phyloP scores from a whole-genome alignment of 805 yeast genomes.

The Starmerella kuoi region DNA sequence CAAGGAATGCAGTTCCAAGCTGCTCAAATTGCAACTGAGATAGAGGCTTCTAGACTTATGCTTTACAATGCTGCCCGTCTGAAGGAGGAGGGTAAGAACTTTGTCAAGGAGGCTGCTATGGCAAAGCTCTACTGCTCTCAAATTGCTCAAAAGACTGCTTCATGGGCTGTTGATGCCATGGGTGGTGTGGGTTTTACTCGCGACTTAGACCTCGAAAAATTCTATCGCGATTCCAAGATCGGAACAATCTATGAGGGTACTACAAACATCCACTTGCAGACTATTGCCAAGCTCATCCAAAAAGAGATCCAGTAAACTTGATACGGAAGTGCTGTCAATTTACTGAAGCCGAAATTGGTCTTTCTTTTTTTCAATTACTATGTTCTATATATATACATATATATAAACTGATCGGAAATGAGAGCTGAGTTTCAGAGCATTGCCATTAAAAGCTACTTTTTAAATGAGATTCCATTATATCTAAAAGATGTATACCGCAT shows the following conservation, averaged over 20 bases:
- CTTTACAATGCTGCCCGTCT: slow-evolving; percentile 37
- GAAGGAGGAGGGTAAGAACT: slow-evolving; percentile 33
- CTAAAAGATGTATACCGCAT: too few relatives aligned
- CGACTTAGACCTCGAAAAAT: slow-evolving; percentile 34
- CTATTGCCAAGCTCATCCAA: slow-evolving; percentile 34
- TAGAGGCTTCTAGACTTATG: slow-evolving; percentile 34
- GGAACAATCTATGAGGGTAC: slow-evolving; percentile 38
- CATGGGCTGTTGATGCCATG: slow-evolving; percentile 37
- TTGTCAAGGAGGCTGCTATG: slow-evolving; percentile 37
- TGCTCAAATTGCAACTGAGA: slow-evolving; percentile 35
- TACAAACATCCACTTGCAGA: slow-evolving; percentile 34
- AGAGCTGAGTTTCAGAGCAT: too few relatives aligned
- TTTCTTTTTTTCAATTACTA: too few relatives aligned
- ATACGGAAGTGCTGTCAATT: not conserved
- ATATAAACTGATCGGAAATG: too few relatives aligned
- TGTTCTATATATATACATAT: too few relatives aligned
- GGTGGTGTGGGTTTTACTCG: slow-evolving; percentile 39
- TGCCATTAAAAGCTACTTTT: too few relatives aligned
- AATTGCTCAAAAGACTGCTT: slow-evolving; percentile 32
- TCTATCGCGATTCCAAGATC: slow-evolving; percentile 35
- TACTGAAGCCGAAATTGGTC: too few relatives aligned
- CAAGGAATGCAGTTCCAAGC: slow-evolving; percentile 39
- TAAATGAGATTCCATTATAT: too few relatives aligned
- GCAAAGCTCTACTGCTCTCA: slow-evolving; percentile 34
- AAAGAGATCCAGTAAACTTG: slow-evolving; percentile 22